Evolutionary conservation across 1,284 basidiomycete genomes (phyloP).

Genomic region (Ganoderma multipileum): DNA sequence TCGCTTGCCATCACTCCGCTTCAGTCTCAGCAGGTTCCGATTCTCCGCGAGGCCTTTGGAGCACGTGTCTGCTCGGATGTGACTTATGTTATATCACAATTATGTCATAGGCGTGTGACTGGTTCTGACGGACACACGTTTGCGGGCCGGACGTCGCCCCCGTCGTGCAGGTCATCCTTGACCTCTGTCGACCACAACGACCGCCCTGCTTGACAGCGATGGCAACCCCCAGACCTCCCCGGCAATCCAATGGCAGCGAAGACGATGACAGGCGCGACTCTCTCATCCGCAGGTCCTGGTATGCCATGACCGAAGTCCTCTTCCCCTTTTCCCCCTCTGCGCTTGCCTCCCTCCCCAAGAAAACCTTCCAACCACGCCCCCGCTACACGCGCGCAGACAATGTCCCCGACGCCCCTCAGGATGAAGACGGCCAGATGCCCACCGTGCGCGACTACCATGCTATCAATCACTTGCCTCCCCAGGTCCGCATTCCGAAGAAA

Average conservation of each 20-base stretch:
- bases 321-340: conserved; percentile 77
- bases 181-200: conserved; percentile 25
- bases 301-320: conserved; percentile 62
- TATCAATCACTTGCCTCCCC: conserved; percentile 64
- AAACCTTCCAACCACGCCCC: conserved; percentile 51
- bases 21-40: not conserved
- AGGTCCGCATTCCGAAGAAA: conserved; percentile 83
- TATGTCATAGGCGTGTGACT: not conserved
- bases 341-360: conserved; percentile 68
- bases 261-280: conserved; percentile 34
- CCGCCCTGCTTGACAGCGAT: conserved; percentile 9
- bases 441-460: conserved; percentile 75
- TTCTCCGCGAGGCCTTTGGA: not conserved
- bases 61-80: conserved; percentile 24
- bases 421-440: conserved; percentile 59
- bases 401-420: conserved; percentile 66
- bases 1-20: conserved; percentile 24
- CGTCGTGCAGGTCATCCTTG: conserved; percentile 13
- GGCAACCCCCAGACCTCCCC: conserved; percentile 5
- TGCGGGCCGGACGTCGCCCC: conserved; percentile 24
- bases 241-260: conserved; percentile 5
- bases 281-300: conserved; percentile 56
- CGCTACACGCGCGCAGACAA: conserved; percentile 74
- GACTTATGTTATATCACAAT: conserved; percentile 14
- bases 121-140: not conserved